Evolutionary conservation across 306 rosid genomes (phyloP).

Genomic region (Rubus idaeus): DNA sequence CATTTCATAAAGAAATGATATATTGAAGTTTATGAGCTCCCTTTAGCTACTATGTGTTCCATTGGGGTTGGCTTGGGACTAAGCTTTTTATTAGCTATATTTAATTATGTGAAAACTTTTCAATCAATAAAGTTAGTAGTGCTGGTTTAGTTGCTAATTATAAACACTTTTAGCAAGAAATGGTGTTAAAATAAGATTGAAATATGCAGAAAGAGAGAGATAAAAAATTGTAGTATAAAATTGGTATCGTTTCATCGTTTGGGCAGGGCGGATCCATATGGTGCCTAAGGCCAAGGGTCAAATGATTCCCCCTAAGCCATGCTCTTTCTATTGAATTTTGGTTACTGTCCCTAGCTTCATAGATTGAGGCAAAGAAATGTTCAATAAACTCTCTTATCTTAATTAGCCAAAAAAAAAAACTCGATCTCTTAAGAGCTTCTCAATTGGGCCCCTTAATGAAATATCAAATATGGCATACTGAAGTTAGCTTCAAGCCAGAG

Average conservation of each 20-base stretch:
- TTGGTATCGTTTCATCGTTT: background rate
- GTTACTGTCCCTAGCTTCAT: too few relatives aligned
- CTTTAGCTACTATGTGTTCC: background rate
- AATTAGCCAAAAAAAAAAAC: too few relatives aligned
- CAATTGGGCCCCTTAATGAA: background rate
- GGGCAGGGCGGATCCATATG: background rate
- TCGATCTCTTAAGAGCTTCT: background rate
- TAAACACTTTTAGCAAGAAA: background rate
- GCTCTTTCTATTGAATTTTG: background rate
- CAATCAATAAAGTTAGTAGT: background rate
- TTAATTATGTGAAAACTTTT: background rate
- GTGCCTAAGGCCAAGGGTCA: background rate
- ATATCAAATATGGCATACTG: background rate
- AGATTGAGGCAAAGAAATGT: background rate
- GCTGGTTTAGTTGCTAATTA: background rate
- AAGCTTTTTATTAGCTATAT: background rate
- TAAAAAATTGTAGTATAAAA: background rate
- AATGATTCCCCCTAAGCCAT: background rate
- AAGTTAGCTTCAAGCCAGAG: background rate
- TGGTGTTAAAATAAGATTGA: background rate
- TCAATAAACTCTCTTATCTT: background rate
- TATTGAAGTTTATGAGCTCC: background rate
- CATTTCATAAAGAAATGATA: background rate
- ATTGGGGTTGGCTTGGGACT: constrained; percentile 2
- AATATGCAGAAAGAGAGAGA: background rate